Conservation (phyloP, 129 eudicot species). For the Flaveria brownii region DNA sequence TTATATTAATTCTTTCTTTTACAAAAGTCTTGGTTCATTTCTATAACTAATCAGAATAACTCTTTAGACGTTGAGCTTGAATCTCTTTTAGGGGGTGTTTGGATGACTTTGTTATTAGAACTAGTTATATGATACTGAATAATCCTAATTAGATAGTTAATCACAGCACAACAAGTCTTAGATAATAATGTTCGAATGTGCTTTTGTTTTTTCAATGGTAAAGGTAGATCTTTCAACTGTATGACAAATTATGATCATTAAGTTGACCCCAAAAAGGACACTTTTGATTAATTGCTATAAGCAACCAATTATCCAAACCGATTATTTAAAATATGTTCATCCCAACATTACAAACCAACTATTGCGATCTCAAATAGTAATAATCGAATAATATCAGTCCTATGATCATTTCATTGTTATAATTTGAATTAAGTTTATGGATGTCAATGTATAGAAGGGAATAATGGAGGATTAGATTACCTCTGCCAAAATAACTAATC, state of each 20-base stretch:
- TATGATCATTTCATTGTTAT: background rate
- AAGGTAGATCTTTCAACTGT: no score
- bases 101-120: background rate
- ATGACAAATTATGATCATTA: no score
- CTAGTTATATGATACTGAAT: background rate
- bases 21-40: background rate
- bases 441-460: background rate
- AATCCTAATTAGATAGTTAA: background rate
- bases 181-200: no score
- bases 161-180: background rate
- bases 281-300: no score
- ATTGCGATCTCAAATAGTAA: background rate
- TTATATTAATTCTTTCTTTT: background rate
- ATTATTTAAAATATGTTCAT: no score
- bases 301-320: no score
- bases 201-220: no score
- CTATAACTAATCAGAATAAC: background rate
- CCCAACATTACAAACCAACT: no score
- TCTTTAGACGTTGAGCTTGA: background rate
- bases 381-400: no score
- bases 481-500: slow-evolving; percentile 54
- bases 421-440: background rate
- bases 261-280: no score
- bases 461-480: slow-evolving; percentile 36
- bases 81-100: background rate